A percentile compares a stretch with the other conserved stretches of the same genome.
Evolutionary conservation across 1,139 yeast species (phyloP).

Genomic region (Candida sojae): DNA sequence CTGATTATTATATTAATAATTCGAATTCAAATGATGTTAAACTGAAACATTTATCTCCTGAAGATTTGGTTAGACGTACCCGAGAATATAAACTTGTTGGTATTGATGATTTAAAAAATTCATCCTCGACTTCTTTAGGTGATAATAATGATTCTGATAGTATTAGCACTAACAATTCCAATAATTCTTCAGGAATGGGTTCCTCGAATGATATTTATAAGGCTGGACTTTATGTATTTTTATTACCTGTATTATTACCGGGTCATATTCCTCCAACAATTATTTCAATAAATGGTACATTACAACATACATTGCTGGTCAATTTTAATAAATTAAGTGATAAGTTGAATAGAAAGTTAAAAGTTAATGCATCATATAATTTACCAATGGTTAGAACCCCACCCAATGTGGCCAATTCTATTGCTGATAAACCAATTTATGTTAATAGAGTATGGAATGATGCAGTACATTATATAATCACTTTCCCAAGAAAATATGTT

Average conservation of each 20-base stretch:
- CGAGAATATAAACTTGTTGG: conserved; percentile 33
- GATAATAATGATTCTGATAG: conserved; percentile 3
- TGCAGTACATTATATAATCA: conserved; percentile 72
- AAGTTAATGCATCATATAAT: conserved; percentile 30
- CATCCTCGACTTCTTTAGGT: background rate
- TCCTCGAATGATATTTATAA: conserved; percentile 30
- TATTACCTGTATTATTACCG: conserved; percentile 71
- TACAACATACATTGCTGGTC: conserved; percentile 37
- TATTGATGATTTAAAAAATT: conserved; percentile 10
- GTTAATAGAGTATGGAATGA: conserved; percentile 85
- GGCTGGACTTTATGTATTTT: conserved; percentile 80
- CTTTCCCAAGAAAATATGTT: conserved; percentile 74
- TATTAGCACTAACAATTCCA: background rate
- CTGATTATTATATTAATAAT: conserved; percentile 48
- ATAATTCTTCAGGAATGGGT: background rate
- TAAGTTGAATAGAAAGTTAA: conserved; percentile 36
- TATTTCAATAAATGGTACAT: conserved; percentile 53
- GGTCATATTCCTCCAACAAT: conserved; percentile 73
- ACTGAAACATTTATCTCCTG: conserved; percentile 29
- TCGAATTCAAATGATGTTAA: conserved; percentile 37
- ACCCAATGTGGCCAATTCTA: conserved; percentile 72
- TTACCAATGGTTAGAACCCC: conserved; percentile 73
- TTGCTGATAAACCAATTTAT: conserved; percentile 78
- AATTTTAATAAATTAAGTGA: conserved; percentile 36
- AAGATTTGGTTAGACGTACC: conserved; percentile 39